Conservation (phyloP, 1,139 yeast species). For the Torulaspora globosa region DNA sequence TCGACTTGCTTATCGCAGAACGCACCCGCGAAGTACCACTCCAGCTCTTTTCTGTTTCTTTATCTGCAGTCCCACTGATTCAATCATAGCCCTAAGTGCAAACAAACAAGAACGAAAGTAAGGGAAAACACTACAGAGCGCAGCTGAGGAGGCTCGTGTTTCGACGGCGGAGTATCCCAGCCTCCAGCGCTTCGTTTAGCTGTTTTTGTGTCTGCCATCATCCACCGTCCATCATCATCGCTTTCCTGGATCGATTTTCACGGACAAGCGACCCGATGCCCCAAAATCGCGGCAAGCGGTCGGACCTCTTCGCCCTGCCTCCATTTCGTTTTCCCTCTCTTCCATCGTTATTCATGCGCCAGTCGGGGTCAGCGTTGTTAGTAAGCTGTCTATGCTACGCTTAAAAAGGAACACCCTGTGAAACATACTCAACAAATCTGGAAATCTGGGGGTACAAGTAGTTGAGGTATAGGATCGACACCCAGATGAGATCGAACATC, state of each 20-base stretch:
- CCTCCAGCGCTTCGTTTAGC: neutral
- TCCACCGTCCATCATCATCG: neutral
- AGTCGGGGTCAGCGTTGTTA: neutral
- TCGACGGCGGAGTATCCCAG: neutral
- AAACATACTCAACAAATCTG: slow-evolving; percentile 13
- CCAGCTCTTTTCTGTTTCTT: neutral
- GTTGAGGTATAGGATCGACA: slow-evolving; percentile 13
- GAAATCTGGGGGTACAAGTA: slow-evolving; percentile 15
- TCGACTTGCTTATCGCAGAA: slow-evolving; percentile 2
- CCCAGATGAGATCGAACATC: slow-evolving; percentile 16
- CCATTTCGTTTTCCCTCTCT: neutral
- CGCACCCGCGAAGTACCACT: neutral
- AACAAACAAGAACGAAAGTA: neutral
- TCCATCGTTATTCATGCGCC: neutral
- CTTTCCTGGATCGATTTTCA: neutral
- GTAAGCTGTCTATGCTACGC: neutral
- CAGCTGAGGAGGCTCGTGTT: neutral
- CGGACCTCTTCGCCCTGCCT: neutral
- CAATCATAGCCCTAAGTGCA: neutral
- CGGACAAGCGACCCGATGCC: neutral
- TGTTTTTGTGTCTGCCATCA: neutral
- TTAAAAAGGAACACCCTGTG: neutral
- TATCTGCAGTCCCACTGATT: neutral
- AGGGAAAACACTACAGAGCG: neutral
- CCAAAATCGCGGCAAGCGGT: neutral